Evolutionary conservation across 1,284 basidiomycete species (phyloP).

Genomic region (Neotropicomus parvogracilis): DNA sequence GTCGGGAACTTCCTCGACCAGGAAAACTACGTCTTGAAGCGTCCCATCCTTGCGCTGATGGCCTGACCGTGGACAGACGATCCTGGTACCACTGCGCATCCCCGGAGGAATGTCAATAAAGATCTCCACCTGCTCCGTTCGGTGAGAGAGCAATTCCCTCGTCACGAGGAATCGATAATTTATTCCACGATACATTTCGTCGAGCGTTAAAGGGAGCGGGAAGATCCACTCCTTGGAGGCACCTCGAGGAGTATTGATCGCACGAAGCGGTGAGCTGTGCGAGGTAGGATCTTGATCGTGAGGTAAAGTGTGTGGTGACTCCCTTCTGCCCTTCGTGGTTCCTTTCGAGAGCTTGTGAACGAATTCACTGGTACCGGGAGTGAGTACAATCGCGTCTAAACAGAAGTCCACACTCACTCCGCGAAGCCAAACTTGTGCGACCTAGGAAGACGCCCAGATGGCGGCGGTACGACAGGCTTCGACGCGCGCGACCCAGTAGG

Average conservation of each 20-base stretch:
- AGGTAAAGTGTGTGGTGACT: conserved; percentile 14
- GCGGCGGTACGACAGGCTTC: conserved; percentile 30
- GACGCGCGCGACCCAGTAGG: conserved; percentile 14
- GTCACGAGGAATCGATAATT: conserved; percentile 80
- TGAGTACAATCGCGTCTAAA: conserved; percentile 12
- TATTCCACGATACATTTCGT: conserved; percentile 82
- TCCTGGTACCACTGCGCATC: conserved; percentile 69
- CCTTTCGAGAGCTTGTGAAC: conserved; percentile 28
- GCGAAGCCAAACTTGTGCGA: conserved; percentile 23
- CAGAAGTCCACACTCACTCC: conserved; percentile 24
- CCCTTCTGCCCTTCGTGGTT: conserved; percentile 8
- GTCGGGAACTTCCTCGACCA: conserved; percentile 75
- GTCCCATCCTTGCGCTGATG: conserved; percentile 72
- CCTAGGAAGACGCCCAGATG: conserved; percentile 20
- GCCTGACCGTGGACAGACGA: conserved; percentile 72
- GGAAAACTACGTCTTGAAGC: conserved; percentile 74
- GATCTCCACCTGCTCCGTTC: conserved; percentile 70
- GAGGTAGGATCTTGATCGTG: conserved; percentile 34
- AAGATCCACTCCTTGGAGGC: conserved; percentile 52
- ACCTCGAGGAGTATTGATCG: conserved; percentile 36
- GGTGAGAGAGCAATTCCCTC: conserved; percentile 58
- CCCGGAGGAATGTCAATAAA: conserved; percentile 74
- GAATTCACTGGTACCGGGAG: conserved; percentile 21
- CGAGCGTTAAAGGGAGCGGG: conserved; percentile 74
- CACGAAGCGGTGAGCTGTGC: conserved; percentile 35